Base-by-base conservation (phyloP, 768 basidiomycete species). In the Lentinula sp. region DNA sequence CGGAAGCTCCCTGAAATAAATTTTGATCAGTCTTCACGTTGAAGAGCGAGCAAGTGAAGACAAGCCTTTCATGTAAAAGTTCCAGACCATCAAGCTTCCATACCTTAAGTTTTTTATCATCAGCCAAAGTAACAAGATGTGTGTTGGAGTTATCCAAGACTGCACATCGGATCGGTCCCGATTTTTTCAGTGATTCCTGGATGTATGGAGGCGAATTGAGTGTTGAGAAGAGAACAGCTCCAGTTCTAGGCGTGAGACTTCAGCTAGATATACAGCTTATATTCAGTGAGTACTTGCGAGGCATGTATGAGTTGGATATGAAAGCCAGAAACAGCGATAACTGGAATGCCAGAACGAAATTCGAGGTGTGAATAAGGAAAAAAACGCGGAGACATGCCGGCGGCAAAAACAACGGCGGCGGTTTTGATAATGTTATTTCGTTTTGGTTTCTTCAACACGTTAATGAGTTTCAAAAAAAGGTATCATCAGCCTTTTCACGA, bases 61-160 rank as follows among this genome's bases (percentile, higher is more conserved):
- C 51, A 21, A 50, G 90, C 91, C 93, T 79, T 62, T 83, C 76
- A 68, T 91, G 51, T 86, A 64, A 9, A 88, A 69, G 62, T 78
- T 75, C 63, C 90, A 70, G 46, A 11, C 54, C 73, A 2, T 82
- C 81, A 6, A 93, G 65, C 32, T 80, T 76, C 87, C 90, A 95
- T 9, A 96, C 78, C 64, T 82, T 87, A 66, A 98, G 75, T 57
- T 73, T 71, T 73, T 98, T 98, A 72, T 95, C 91, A 58, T 96
- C 94, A 7, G 83, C 86, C 0, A 78, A 74, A 2, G 88, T 88
- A 4, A 84, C 82, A 15, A 93, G 71, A 65, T 85, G 79, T 34
- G 63, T 70, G 58, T 72, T 75, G 0, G 71, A 70, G 5, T 63
- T 56, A 66, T 84, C 82, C 4, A 86, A 69, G 1, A 81, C 84